Conservation (phyloP, 495 filamentous ascomycete genomes). For the Beverwykella pulmonaria region DNA sequence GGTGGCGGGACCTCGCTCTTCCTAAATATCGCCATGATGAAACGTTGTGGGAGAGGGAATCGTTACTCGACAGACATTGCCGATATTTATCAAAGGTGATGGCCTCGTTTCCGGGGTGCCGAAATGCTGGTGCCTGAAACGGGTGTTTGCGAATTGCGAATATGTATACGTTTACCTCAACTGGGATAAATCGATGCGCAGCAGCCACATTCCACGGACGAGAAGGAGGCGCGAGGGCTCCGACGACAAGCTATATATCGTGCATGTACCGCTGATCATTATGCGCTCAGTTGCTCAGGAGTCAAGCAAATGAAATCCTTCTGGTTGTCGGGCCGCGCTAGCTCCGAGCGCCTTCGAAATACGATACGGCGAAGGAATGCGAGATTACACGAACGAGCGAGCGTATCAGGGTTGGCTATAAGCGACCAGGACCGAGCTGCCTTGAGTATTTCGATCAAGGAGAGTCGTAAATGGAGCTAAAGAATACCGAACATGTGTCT, state of each 20-base stretch:
- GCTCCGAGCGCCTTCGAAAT: neutral
- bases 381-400: neutral
- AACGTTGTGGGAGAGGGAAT: neutral
- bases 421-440: too few relatives aligned
- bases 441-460: too few relatives aligned
- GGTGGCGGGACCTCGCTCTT: conserved; percentile 1
- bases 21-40: conserved; percentile 11
- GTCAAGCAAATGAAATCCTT: neutral
- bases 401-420: neutral
- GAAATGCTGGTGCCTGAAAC: neutral
- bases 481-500: too few relatives aligned
- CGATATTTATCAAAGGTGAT: neutral
- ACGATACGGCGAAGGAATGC: neutral
- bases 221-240: neutral
- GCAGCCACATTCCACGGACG: neutral
- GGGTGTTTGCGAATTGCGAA: neutral
- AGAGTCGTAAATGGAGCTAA: too few relatives aligned
- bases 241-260: neutral
- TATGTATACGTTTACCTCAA: neutral
- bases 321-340: neutral
- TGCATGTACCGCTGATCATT: neutral
- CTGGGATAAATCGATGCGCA: neutral
- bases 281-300: too few relatives aligned
- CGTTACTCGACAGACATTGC: neutral
- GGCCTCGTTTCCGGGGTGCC: neutral